A percentile compares a stretch with the other conserved stretches of the same genome.
phyloP scores from a whole-genome alignment of 2,329 filamentous ascomycete genomes.

The Reticulascus tulasneorum region DNA sequence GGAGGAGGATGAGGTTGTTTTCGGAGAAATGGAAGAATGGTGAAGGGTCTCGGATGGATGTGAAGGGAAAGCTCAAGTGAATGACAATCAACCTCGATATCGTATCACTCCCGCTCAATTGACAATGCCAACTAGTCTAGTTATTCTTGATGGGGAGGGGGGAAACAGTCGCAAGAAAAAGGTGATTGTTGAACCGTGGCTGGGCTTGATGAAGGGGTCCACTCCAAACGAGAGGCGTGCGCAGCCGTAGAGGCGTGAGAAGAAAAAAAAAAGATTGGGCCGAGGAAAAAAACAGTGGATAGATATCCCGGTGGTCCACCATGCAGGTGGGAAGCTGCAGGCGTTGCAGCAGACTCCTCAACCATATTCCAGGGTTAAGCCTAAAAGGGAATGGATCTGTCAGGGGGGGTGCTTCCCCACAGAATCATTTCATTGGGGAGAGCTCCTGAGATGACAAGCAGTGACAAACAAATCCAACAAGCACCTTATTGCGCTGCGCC shows the following conservation, averaged over 20 bases:
- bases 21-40: slow-evolving; percentile 15
- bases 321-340: slow-evolving; percentile 13
- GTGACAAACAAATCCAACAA: slow-evolving; percentile 29
- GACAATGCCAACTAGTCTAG: too few relatives aligned
- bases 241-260: too few relatives aligned
- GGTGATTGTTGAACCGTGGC: slow-evolving; percentile 16
- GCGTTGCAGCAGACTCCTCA: slow-evolving; percentile 33
- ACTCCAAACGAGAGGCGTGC: too few relatives aligned
- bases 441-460: too few relatives aligned
- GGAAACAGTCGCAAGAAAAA: too few relatives aligned
- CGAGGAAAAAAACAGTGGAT: too few relatives aligned
- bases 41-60: too few relatives aligned
- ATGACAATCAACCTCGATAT: too few relatives aligned
- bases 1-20: slow-evolving; percentile 5
- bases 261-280: slow-evolving; percentile 5
- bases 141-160: too few relatives aligned
- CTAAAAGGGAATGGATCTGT: slow-evolving; percentile 18
- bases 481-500: slow-evolving; percentile 33
- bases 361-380: slow-evolving; percentile 37
- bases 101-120: slow-evolving; percentile 14
- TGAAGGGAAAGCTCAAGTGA: slow-evolving; percentile 16
- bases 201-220: too few relatives aligned
- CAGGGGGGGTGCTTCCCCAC: slow-evolving; percentile 21
- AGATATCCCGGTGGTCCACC: slow-evolving; percentile 4
- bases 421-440: slow-evolving; percentile 17